phyloP scores from a whole-genome alignment of 306 rosid species.

The Crotalaria pallida region DNA sequence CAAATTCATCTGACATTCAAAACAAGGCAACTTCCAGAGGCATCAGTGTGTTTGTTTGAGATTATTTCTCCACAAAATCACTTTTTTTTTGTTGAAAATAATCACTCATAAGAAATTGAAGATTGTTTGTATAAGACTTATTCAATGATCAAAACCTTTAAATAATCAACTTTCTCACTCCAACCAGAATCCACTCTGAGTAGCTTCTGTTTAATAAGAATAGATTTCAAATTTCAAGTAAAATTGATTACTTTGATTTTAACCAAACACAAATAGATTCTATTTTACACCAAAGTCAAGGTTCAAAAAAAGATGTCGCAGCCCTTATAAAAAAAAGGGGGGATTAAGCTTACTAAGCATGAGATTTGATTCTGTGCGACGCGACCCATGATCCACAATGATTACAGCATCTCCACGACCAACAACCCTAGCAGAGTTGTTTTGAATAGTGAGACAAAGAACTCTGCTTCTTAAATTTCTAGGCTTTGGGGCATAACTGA shows the following conservation, averaged over 20 bases:
- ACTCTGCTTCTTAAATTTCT: conserved; percentile 19
- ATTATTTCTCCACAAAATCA: background rate
- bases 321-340: background rate
- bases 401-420: conserved; percentile 57
- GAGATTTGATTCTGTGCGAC: conserved; percentile 80
- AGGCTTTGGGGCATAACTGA: conserved; percentile 7
- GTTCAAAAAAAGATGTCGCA: too few relatives aligned
- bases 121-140: too few relatives aligned
- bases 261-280: too few relatives aligned
- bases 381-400: conserved; percentile 93
- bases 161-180: too few relatives aligned
- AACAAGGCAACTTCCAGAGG: conserved; percentile 2
- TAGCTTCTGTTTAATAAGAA: too few relatives aligned
- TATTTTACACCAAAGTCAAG: too few relatives aligned
- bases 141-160: too few relatives aligned
- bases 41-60: background rate
- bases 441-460: conserved; percentile 33
- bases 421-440: conserved; percentile 35
- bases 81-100: too few relatives aligned
- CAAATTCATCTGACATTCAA: conserved; percentile 69
- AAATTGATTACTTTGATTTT: too few relatives aligned
- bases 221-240: too few relatives aligned
- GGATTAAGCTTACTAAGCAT: conserved; percentile 65
- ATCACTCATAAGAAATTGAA: too few relatives aligned
- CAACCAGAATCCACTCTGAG: too few relatives aligned